Conservation (phyloP, 495 filamentous ascomycete species). For the Penicillium flavigenum region DNA sequence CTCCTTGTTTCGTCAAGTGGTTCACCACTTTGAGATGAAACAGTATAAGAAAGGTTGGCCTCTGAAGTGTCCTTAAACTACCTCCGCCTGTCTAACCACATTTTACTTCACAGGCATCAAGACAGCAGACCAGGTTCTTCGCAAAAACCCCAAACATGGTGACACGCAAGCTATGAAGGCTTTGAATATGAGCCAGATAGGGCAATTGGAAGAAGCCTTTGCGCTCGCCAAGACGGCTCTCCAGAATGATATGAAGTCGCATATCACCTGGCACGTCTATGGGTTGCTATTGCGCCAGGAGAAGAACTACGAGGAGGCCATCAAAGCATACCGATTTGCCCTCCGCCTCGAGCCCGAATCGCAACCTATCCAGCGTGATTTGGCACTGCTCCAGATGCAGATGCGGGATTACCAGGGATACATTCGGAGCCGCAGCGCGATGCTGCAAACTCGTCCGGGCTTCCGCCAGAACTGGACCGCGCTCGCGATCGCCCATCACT, state of each 20-base stretch:
- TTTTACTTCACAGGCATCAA: constrained; percentile 65
- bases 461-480: constrained; percentile 94
- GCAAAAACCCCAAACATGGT: constrained; percentile 91
- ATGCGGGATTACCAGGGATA: constrained; percentile 96
- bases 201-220: constrained; percentile 91
- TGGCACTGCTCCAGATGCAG: constrained; percentile 91
- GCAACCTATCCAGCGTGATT: constrained; percentile 87
- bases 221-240: constrained; percentile 86
- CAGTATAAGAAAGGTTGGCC: constrained; percentile 87
- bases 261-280: constrained; percentile 99
- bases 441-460: constrained; percentile 77
- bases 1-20: constrained; percentile 88
- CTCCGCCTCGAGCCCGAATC: constrained; percentile 90
- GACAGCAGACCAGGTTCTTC: constrained; percentile 88
- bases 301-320: constrained; percentile 98
- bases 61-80: neutral
- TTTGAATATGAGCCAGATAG: constrained; percentile 87
- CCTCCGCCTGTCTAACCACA: constrained; percentile 18
- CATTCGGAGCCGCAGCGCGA: constrained; percentile 76
- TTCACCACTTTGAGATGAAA: constrained; percentile 95
- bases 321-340: constrained; percentile 97
- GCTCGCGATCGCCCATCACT: constrained; percentile 86
- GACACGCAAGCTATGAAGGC: constrained; percentile 99
- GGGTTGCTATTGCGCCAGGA: constrained; percentile 87
- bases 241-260: constrained; percentile 94